Percentiles rank a stretch among this genome's conserved stretches.
These are phyloP conservation scores for Ambrosia artemisiifolia DNA, from an alignment of 129 eudicot species.

Conservation along the genomic window DNA sequence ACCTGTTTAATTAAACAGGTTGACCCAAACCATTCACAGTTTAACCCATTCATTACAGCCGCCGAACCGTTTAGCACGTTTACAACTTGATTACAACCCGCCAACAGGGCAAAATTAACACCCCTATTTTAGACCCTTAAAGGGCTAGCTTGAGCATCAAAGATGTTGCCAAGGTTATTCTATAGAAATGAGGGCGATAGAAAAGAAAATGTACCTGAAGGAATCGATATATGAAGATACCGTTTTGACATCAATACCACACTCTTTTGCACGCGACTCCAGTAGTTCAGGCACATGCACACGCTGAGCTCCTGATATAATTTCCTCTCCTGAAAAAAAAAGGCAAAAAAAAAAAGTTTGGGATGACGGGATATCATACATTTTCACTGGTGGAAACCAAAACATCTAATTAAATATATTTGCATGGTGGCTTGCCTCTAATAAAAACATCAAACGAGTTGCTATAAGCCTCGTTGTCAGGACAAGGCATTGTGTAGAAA, in stretches of 20 bases:
- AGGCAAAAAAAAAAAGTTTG: neutral
- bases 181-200: neutral
- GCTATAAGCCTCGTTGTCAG: constrained; percentile 55
- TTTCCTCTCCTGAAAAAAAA: constrained; percentile 67
- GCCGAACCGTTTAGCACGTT: neutral
- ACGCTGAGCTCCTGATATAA: constrained; percentile 97
- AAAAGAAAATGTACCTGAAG: constrained; percentile 45
- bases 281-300: constrained; percentile 65
- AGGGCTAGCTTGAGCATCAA: neutral
- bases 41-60: neutral
- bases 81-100: neutral
- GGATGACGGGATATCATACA: neutral
- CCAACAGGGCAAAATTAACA: neutral
- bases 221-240: constrained; percentile 75
- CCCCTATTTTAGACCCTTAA: neutral
- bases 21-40: neutral
- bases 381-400: neutral
- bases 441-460: constrained; percentile 93
- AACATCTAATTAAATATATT: neutral
- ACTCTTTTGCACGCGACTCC: constrained; percentile 53
- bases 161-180: neutral
- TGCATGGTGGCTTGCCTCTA: constrained; percentile 42
- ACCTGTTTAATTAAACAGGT: neutral
- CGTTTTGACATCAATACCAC: constrained; percentile 79
- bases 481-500: constrained; percentile 94